A percentile compares a stretch with the other conserved stretches of the same genome.
These are phyloP conservation scores for Keithomyces neogunnii DNA, from an alignment of 2,329 filamentous ascomycete species.

Conservation along the genomic window DNA sequence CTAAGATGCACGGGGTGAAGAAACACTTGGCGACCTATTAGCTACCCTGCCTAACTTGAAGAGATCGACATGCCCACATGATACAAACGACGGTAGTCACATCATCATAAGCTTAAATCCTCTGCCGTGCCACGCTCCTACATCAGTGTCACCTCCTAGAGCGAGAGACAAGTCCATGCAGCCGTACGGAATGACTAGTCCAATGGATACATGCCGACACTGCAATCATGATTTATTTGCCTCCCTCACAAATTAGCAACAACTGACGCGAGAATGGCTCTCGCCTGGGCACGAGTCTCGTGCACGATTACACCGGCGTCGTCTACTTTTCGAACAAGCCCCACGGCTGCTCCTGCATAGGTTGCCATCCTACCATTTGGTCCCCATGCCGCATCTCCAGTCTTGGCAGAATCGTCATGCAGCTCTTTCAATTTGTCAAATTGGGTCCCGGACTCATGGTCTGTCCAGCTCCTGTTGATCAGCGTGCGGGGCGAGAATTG, in stretches of 20 bases:
- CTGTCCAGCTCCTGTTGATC: slow-evolving; percentile 28
- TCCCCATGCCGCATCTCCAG: slow-evolving; percentile 38
- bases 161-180: no score
- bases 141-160: no score
- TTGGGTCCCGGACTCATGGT: slow-evolving; percentile 23
- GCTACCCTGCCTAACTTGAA: no score
- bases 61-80: no score
- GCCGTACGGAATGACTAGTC: no score
- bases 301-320: slow-evolving; percentile 29
- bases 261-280: slow-evolving; percentile 7
- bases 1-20: no score
- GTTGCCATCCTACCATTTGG: slow-evolving; percentile 39
- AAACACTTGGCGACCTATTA: no score
- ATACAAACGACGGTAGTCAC: no score
- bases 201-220: neutral
- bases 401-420: slow-evolving; percentile 30
- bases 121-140: no score
- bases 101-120: no score
- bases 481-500: slow-evolving; percentile 31
- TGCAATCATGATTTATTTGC: neutral
- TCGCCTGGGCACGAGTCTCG: slow-evolving; percentile 20
- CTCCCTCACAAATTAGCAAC: neutral
- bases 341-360: slow-evolving; percentile 38
- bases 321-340: slow-evolving; percentile 32
- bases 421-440: slow-evolving; percentile 36